Conservation (phyloP, 352 stramenopile genomes). For the Phytophthora meadii region DNA sequence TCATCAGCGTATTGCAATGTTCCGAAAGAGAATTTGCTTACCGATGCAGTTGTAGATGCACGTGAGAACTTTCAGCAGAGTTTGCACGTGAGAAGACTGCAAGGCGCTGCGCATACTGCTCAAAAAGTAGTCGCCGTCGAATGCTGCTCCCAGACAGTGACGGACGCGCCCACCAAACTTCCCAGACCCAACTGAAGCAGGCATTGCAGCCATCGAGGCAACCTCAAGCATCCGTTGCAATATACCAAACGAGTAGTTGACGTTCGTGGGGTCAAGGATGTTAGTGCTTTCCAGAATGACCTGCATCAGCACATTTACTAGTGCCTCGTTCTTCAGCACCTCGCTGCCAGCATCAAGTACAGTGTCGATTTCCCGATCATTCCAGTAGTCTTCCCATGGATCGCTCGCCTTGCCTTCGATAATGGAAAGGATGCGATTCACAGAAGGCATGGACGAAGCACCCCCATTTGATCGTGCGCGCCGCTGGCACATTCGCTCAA, state of each 20-base stretch:
- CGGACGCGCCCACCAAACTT: slow-evolving; percentile 43
- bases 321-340: slow-evolving; percentile 69
- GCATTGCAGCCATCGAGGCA: slow-evolving; percentile 49
- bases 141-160: slow-evolving; percentile 48
- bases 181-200: slow-evolving; percentile 25
- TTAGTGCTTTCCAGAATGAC: slow-evolving; percentile 86
- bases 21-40: slow-evolving; percentile 26
- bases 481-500: slow-evolving; percentile 82
- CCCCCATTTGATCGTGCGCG: slow-evolving; percentile 45
- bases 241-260: slow-evolving; percentile 87
- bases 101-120: slow-evolving; percentile 72
- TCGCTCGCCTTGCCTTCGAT: slow-evolving; percentile 58
- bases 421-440: slow-evolving; percentile 71
- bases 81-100: slow-evolving; percentile 82
- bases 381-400: slow-evolving; percentile 84
- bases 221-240: slow-evolving; percentile 79
- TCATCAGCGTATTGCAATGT: neutral
- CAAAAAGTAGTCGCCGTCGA: slow-evolving; percentile 81
- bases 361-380: slow-evolving; percentile 56
- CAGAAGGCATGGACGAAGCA: slow-evolving; percentile 43
- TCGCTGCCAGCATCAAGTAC: slow-evolving; percentile 64
- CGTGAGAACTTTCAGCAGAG: slow-evolving; percentile 85
- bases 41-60: slow-evolving; percentile 87
- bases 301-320: slow-evolving; percentile 83
- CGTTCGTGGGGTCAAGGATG: slow-evolving; percentile 78